phyloP scores from a whole-genome alignment of 169 alveolate species.

The Plasmodium relictum region DNA sequence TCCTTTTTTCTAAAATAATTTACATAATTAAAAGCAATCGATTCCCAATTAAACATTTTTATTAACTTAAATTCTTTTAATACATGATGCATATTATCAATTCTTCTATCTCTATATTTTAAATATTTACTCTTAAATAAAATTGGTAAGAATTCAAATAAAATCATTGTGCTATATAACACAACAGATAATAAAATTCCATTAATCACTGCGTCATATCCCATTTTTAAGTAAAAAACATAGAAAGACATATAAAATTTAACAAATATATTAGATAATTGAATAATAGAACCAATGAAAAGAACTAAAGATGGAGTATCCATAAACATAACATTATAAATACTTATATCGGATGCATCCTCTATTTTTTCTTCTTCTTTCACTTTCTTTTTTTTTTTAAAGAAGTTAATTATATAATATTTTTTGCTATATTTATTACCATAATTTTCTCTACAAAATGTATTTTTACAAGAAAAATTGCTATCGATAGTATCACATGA shows the following conservation, averaged over 20 bases:
- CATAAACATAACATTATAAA: constrained; percentile 67
- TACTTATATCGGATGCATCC: constrained; percentile 33
- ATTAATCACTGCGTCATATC: constrained; percentile 19
- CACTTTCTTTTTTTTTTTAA: constrained; percentile 10
- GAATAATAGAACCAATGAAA: constrained; percentile 52
- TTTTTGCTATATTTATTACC: constrained; percentile 16
- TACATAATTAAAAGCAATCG: constrained; percentile 58
- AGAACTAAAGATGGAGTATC: constrained; percentile 46
- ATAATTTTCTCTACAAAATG: neutral
- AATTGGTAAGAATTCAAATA: constrained; percentile 53
- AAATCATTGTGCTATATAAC: constrained; percentile 34
- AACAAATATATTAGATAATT: constrained; percentile 37
- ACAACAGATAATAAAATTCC: constrained; percentile 24
- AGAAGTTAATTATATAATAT: constrained; percentile 23
- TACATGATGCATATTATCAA: constrained; percentile 66
- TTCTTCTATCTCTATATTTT: constrained; percentile 60
- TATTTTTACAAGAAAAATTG: constrained; percentile 7
- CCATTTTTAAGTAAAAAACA: constrained; percentile 50
- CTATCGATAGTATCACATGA: constrained; percentile 6
- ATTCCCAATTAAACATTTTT: constrained; percentile 73
- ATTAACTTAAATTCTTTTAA: constrained; percentile 63
- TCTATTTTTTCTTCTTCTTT: constrained; percentile 11
- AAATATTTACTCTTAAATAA: constrained; percentile 33
- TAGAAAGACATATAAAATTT: constrained; percentile 39
- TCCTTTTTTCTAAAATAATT: constrained; percentile 51